A percentile compares a stretch with the other conserved stretches of the same genome.
phyloP scores from a whole-genome alignment of 2,329 filamentous ascomycete genomes.

The Aspergillus japonicus region DNA sequence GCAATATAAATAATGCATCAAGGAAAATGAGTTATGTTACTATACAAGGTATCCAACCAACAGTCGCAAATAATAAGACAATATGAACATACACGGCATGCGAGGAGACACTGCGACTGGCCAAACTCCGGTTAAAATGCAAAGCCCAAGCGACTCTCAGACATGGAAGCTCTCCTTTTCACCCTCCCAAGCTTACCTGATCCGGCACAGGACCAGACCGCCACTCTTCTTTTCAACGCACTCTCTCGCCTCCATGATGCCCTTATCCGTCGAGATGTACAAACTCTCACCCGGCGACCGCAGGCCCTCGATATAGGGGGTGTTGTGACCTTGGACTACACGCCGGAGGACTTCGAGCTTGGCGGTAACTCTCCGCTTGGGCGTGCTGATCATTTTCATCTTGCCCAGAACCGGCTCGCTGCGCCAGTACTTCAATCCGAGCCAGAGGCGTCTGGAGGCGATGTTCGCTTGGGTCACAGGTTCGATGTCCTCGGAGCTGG shows the following conservation, averaged over 20 bases:
- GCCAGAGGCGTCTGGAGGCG: slow-evolving; percentile 73
- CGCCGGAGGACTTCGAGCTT: slow-evolving; percentile 60
- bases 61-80: slow-evolving; percentile 28
- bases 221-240: slow-evolving; percentile 77
- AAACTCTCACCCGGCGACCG: slow-evolving; percentile 76
- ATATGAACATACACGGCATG: slow-evolving; percentile 22
- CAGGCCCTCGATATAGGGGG: slow-evolving; percentile 68
- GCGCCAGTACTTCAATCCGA: slow-evolving; percentile 87
- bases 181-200: slow-evolving; percentile 14
- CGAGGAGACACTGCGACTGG: slow-evolving; percentile 35
- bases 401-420: slow-evolving; percentile 73
- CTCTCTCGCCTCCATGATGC: slow-evolving; percentile 78
- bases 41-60: slow-evolving; percentile 40
- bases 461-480: slow-evolving; percentile 69
- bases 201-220: slow-evolving; percentile 77
- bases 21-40: slow-evolving; percentile 34
- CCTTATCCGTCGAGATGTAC: slow-evolving; percentile 73
- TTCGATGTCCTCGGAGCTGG: slow-evolving; percentile 46
- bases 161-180: slow-evolving; percentile 12
- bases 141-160: slow-evolving; percentile 26
- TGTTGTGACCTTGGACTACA: slow-evolving; percentile 67
- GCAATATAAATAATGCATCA: slow-evolving; percentile 20
- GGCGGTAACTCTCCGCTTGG: slow-evolving; percentile 69
- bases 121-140: slow-evolving; percentile 42
- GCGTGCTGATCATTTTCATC: slow-evolving; percentile 68